phyloP scores from a whole-genome alignment of 306 rosid species.

The Psophocarpus tetragonolobus region DNA sequence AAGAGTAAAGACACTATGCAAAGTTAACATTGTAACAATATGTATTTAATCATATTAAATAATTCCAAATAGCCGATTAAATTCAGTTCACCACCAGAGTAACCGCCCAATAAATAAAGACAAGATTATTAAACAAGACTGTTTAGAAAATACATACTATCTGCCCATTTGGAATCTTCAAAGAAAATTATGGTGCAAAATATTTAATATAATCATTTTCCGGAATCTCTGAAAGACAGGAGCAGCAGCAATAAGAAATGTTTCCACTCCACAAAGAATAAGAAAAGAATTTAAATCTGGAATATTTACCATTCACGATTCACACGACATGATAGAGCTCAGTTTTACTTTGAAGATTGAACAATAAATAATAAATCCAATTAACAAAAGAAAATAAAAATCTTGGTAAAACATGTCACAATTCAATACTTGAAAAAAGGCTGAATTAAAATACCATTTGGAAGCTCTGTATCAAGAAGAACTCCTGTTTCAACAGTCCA shows the following conservation, averaged over 20 bases:
- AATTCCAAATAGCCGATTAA: conserved; percentile 5
- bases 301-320: conserved; percentile 3
- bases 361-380: conserved; percentile 17
- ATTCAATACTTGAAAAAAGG: conserved; percentile 11
- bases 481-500: conserved; percentile 98
- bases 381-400: conserved; percentile 21
- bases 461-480: conserved; percentile 91
- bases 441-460: conserved; percentile 64
- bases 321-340: not conserved
- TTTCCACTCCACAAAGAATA: conserved; percentile 3
- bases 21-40: not conserved
- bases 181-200: conserved; percentile 80
- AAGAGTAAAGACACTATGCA: conserved; percentile 7
- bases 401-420: conserved; percentile 2
- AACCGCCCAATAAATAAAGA: conserved; percentile 3
- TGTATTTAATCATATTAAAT: conserved; percentile 1
- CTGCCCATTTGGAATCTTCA: conserved; percentile 86
- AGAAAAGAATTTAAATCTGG: not conserved
- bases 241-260: not conserved
- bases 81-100: conserved; percentile 14
- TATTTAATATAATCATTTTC: conserved; percentile 88
- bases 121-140: not conserved
- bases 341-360: not conserved
- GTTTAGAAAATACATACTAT: conserved; percentile 60
- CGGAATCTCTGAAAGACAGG: conserved; percentile 85